Evolutionary conservation across 2,329 filamentous ascomycete genomes (phyloP).

Genomic region (Ophiocordyceps australis): DNA sequence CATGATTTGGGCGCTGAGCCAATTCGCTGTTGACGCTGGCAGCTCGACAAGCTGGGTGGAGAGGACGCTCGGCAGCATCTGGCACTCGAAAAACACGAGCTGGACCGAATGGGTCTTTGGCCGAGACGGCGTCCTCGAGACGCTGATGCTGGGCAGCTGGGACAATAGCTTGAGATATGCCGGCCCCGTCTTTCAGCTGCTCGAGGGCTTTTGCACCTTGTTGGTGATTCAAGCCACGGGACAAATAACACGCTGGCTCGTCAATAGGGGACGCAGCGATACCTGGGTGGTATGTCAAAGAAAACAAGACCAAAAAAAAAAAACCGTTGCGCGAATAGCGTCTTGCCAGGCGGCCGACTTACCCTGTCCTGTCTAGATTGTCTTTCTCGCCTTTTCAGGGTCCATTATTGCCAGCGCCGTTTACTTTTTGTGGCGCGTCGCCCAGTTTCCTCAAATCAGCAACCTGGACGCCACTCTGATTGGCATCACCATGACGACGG

Average conservation of each 20-base stretch:
- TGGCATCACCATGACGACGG: slow-evolving; percentile 80
- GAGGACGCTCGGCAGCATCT: slow-evolving; percentile 52
- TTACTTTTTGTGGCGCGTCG: slow-evolving; percentile 92
- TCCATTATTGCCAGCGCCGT: slow-evolving; percentile 85
- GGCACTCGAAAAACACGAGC: slow-evolving; percentile 42
- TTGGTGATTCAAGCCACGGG: slow-evolving; percentile 89
- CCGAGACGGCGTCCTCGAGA: slow-evolving; percentile 66
- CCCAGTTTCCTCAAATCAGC: slow-evolving; percentile 81
- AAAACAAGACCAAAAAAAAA: too few relatives aligned
- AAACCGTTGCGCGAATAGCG: too few relatives aligned
- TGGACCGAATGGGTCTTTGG: slow-evolving; percentile 79
- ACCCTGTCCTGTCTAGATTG: slow-evolving; percentile 55
- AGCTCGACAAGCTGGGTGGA: slow-evolving; percentile 66
- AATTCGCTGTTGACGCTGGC: slow-evolving; percentile 83
- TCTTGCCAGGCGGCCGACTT: slow-evolving; percentile 8
- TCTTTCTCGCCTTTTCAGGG: slow-evolving; percentile 70
- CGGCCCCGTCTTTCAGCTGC: slow-evolving; percentile 82
- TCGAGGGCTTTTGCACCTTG: slow-evolving; percentile 91
- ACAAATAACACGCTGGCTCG: slow-evolving; percentile 86
- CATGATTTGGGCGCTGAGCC: slow-evolving; percentile 87
- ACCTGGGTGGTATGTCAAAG: slow-evolving; percentile 76
- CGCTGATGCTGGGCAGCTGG: slow-evolving; percentile 68
- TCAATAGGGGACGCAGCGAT: slow-evolving; percentile 84
- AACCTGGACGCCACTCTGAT: slow-evolving; percentile 88
- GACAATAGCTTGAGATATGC: slow-evolving; percentile 79